phyloP scores from a whole-genome alignment of 495 filamentous ascomycete species.

The Penicillium argentinense region DNA sequence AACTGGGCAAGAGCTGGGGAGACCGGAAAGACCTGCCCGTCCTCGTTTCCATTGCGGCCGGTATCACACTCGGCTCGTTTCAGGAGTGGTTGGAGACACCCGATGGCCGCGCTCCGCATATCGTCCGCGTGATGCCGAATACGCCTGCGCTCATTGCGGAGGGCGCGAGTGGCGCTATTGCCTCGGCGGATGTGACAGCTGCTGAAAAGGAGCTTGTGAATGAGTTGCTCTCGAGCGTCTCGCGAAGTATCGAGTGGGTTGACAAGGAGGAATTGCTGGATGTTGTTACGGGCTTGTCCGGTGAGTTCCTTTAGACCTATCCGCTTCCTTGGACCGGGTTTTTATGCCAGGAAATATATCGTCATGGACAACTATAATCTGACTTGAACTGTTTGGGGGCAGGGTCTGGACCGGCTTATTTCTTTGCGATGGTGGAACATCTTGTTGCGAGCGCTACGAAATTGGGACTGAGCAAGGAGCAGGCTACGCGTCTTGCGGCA shows the following conservation, averaged over 20 bases:
- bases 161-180: conserved; percentile 36
- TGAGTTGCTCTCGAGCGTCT: conserved; percentile 34
- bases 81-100: conserved; percentile 30
- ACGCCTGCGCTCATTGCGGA: conserved; percentile 41
- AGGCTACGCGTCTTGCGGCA: conserved; percentile 40
- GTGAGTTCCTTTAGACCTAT: conserved; percentile 18
- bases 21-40: conserved; percentile 62
- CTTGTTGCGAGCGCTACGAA: conserved; percentile 38
- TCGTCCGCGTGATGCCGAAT: conserved; percentile 45
- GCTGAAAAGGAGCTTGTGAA: conserved; percentile 39
- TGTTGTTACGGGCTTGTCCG: conserved; percentile 43
- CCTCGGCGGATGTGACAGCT: conserved; percentile 27
- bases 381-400: no score
- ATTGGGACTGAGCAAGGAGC: conserved; percentile 36
- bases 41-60: conserved; percentile 42
- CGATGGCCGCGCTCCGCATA: conserved; percentile 28
- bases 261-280: conserved; percentile 41
- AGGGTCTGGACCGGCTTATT: conserved; percentile 46
- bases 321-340: background rate
- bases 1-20: conserved; percentile 81
- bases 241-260: conserved; percentile 45
- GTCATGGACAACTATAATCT: no score
- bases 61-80: conserved; percentile 39
- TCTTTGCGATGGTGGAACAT: conserved; percentile 48
- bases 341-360: no score